These are phyloP conservation scores for Calonectria naviculata DNA, from an alignment of 2,329 filamentous ascomycete genomes.

Conservation along the genomic window DNA sequence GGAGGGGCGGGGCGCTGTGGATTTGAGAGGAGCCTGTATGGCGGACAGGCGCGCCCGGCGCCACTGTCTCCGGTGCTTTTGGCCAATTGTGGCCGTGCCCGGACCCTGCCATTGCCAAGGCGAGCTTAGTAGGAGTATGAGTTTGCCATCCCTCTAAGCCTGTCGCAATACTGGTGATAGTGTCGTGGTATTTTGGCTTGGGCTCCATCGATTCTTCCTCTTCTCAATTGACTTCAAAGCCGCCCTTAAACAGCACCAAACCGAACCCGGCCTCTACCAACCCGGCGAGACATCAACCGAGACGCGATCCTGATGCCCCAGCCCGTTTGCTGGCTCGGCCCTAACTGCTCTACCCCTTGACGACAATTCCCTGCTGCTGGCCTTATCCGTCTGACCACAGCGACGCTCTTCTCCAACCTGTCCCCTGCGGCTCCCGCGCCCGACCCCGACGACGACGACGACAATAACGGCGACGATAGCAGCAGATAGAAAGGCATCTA, in stretches of 20 bases:
- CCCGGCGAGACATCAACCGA: slow-evolving; percentile 1
- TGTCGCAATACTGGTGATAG: slow-evolving; percentile 39
- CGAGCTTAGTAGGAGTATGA: slow-evolving; percentile 20
- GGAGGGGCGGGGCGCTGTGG: slow-evolving; percentile 7
- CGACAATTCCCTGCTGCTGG: slow-evolving; percentile 3
- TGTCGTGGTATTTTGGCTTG: slow-evolving; percentile 30
- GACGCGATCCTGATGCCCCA: slow-evolving; percentile 22
- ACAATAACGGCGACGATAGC: slow-evolving; percentile 18
- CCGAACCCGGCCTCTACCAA: slow-evolving; percentile 1
- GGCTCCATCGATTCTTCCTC: slow-evolving; percentile 24
- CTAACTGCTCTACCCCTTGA: slow-evolving; percentile 11
- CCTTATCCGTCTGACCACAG: slow-evolving; percentile 13
- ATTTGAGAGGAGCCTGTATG: slow-evolving; percentile 12
- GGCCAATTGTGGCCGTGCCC: slow-evolving; percentile 18
- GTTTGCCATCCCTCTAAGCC: slow-evolving; percentile 15
- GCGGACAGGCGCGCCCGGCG: slow-evolving; percentile 9
- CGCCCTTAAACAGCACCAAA: slow-evolving; percentile 29
- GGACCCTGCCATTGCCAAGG: slow-evolving; percentile 25
- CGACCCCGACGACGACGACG: slow-evolving; percentile 10
- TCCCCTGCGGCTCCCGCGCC: slow-evolving; percentile 2
- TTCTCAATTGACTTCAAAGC: slow-evolving; percentile 25
- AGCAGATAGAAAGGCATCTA: not conserved
- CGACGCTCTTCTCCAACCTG: not conserved
- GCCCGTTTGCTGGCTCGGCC: not conserved
- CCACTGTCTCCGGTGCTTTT: slow-evolving; percentile 13